These are phyloP conservation scores for Septoria linicola DNA, from an alignment of 2,329 filamentous ascomycete genomes.

Conservation along the genomic window DNA sequence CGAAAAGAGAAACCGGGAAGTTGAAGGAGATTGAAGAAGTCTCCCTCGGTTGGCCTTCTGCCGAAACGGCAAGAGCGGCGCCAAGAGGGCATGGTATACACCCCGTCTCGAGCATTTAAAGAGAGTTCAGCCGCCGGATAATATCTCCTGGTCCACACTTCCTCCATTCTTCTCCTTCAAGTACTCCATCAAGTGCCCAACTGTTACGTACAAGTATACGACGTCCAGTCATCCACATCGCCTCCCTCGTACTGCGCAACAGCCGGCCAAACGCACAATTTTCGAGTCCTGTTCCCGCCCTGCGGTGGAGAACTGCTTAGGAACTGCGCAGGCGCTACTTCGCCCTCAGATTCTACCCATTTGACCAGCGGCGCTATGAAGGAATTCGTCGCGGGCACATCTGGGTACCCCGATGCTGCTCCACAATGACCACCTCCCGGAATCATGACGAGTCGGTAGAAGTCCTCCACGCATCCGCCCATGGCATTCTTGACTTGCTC, in stretches of 20 bases:
- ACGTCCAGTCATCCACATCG: constrained; percentile 29
- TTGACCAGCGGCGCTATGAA: constrained; percentile 36
- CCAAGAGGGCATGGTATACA: too few species aligned
- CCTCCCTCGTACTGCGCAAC: constrained; percentile 33
- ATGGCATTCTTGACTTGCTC: constrained; percentile 33
- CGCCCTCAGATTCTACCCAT: constrained; percentile 40
- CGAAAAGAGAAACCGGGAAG: too few species aligned
- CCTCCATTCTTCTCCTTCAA: too few species aligned
- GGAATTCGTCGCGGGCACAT: constrained; percentile 38
- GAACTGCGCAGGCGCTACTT: constrained; percentile 31
- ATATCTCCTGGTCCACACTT: too few species aligned
- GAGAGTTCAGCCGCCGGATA: too few species aligned
- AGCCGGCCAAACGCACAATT: constrained; percentile 38
- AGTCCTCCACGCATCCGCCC: constrained; percentile 34
- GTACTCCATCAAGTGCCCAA: too few species aligned
- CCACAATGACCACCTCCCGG: constrained; percentile 44
- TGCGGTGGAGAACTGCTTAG: constrained; percentile 36
- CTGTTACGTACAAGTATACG: constrained; percentile 31
- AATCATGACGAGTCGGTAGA: constrained; percentile 42
- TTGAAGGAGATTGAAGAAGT: too few species aligned
- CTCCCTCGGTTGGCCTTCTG: too few species aligned
- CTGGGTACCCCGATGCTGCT: constrained; percentile 36
- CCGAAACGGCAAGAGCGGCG: too few species aligned
- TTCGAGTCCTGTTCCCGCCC: constrained; percentile 36
- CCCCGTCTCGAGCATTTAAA: too few species aligned